Evolutionary conservation across 352 stramenopile species (phyloP), one percentile per base, ranked within the genome.

Genomic region (Globisporangium rhizosaccharum): DNA sequence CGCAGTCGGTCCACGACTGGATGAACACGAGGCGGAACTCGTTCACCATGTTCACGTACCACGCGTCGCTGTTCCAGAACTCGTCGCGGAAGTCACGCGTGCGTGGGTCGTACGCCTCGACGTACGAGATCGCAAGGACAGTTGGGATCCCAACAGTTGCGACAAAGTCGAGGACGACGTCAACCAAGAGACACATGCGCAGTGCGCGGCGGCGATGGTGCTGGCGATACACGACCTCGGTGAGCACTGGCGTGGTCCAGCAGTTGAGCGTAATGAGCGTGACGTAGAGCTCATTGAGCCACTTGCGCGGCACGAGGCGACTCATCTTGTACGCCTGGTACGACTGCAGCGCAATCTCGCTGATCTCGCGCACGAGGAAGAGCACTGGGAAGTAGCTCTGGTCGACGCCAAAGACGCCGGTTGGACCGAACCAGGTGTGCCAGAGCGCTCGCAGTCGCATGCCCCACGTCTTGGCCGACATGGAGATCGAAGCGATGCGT

Each of bases 241-340:
- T 49, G 17, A 67, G 20, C 1, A 67, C 30, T 0, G 58, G 57
- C 30, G 63, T 59, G 3, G 44, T 42, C 63, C 63, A 70, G 59
- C 66, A 70, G 44, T 70, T 70, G 30, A 54, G 3, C 17, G 59
- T 45, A 14, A 70, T 37, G 15, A 53, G 45, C 15, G 45, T 17
- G 5, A 64, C 52, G 20, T 54, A 65, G 28, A 57, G 56, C 5
- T 48, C 26, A 36, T 65, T 68, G 26, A 62, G 48, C 30, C 8
- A 20, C 23, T 18, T 7, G 4, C 62, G 52, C 7, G 62, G 51
- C 25, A 65, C 44, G 20, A 62, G 53, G 2, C 4, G 26, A 42
- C 54, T 57, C 63, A 70, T 66, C 12, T 44, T 20, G 45, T 65
- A 68, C 15, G 66, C 66, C 48, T 73, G 62, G 33, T 67, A 59